Evolutionary conservation across 768 basidiomycete species (phyloP), one percentile per base, ranked within the genome.

Genomic region (Kockovaella imperatae): DNA sequence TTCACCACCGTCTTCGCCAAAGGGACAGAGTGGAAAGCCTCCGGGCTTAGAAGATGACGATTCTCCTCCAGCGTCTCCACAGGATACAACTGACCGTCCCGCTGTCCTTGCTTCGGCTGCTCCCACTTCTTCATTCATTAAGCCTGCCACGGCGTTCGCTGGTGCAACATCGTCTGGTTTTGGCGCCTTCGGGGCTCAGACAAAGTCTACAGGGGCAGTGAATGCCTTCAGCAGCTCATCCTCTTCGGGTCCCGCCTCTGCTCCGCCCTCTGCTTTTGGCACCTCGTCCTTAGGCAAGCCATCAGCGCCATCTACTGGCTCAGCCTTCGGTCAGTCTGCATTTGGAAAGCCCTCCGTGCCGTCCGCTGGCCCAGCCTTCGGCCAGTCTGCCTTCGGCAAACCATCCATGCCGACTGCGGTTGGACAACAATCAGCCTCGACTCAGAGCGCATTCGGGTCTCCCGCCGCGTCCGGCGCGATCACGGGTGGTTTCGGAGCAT

Each of bases 371-470:
- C 20, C 48, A 14, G 35, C 52, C 18, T 57, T 49, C 65, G 75
- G 21, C 35, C 66, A 10, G 25, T 65, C 20, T 64, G 71, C 46
- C 21, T 77, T 77, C 46, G 73, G 72, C 14, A 71, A 75, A 34
- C 59, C 75, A 4, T 49, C 64, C 31, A 50, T 47, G 25, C 54
- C 67, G 5, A 47, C 43, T 21, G 68, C 50, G n/a, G 55, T 57
- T 20, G 59, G 55, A 10, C 44, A n/a, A n/a, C n/a, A n/a, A n/a
- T n/a, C n/a, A n/a, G n/a, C n/a, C n/a, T n/a, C n/a, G n/a, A n/a
- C n/a, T n/a, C n/a, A n/a, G n/a, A n/a, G n/a, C n/a, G n/a, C n/a
- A n/a, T n/a, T n/a, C n/a, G n/a, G n/a, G n/a, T n/a, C n/a, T n/a
- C n/a, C 57, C 8, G 42, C 44, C 11, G 26, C 56, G 20, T 29